Percentiles rank a stretch among this genome's conserved stretches.
These are phyloP conservation scores for Candida rishiriensis DNA, from an alignment of 805 yeast genomes.

Conservation along the genomic window DNA sequence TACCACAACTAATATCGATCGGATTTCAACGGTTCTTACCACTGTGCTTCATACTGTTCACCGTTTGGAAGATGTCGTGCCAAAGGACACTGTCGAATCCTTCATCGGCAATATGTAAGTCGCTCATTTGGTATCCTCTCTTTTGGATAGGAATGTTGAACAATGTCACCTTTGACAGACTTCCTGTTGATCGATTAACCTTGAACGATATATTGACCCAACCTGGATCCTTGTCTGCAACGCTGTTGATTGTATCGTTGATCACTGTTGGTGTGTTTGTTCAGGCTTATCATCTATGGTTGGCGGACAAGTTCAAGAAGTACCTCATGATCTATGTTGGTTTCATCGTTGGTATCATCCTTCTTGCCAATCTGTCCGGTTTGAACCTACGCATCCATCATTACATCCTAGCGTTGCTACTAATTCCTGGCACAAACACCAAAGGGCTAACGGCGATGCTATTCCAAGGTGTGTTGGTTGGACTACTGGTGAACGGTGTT, in stretches of 20 bases:
- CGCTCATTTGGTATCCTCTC: constrained; percentile 67
- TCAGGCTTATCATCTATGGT: constrained; percentile 81
- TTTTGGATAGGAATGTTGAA: constrained; percentile 84
- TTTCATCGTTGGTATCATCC: constrained; percentile 38
- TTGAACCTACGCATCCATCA: constrained; percentile 77
- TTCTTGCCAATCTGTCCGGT: constrained; percentile 54
- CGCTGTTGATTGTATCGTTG: constrained; percentile 42
- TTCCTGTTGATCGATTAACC: constrained; percentile 85
- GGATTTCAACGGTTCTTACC: constrained; percentile 78
- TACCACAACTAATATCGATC: constrained; percentile 60
- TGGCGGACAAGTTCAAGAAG: constrained; percentile 59
- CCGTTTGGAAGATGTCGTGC: constrained; percentile 58
- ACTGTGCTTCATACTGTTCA: constrained; percentile 61
- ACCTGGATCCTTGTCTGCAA: constrained; percentile 72
- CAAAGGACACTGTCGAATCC: constrained; percentile 40
- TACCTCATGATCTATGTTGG: constrained; percentile 52
- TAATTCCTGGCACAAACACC: constrained; percentile 82
- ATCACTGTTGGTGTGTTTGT: constrained; percentile 54
- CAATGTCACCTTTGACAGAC: constrained; percentile 80
- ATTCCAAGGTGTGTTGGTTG: constrained; percentile 82
- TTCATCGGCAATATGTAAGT: constrained; percentile 38
- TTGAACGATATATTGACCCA: constrained; percentile 63
- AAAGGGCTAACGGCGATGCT: constrained; percentile 64
- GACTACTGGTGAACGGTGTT: constrained; percentile 77
- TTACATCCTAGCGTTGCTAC: constrained; percentile 66